Evolutionary conservation across 1,284 basidiomycete genomes (phyloP).

Genomic region (Mycena sp.): DNA sequence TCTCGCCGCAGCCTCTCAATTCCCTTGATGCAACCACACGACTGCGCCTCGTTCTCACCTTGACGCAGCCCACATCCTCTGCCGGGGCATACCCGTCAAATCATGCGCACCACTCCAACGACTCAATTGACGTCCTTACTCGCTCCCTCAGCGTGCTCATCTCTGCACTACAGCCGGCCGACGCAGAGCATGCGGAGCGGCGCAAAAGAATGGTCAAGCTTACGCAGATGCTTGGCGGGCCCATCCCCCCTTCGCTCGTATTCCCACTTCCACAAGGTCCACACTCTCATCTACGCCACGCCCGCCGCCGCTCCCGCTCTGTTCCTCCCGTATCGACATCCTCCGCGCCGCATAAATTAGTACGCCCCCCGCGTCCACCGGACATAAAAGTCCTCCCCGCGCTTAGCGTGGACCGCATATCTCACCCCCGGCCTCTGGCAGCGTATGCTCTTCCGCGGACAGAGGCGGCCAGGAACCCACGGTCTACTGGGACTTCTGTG

Average conservation of each 20-base stretch:
- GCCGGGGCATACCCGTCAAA: background rate
- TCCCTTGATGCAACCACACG: conserved; percentile 18
- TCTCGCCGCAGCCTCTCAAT: conserved; percentile 12
- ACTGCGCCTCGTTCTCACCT: conserved; percentile 26
- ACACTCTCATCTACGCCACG: background rate
- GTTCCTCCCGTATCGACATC: conserved; percentile 5
- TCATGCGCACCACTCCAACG: conserved; percentile 1
- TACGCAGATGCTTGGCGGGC: conserved; percentile 17
- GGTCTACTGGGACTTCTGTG: background rate
- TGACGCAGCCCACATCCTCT: conserved; percentile 18
- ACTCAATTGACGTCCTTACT: conserved; percentile 13
- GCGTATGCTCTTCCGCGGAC: background rate
- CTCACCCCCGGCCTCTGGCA: conserved; percentile 8
- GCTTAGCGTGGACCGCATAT: conserved; percentile 15
- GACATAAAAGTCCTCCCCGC: background rate
- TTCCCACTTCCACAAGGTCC: conserved; percentile 5
- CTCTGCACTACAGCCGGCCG: conserved; percentile 2
- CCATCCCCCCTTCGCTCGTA: conserved; percentile 14
- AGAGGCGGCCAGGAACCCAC: background rate
- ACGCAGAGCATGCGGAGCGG: conserved; percentile 1
- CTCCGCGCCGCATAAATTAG: conserved; percentile 9
- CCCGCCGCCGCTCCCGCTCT: conserved; percentile 22
- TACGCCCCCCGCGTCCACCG: background rate
- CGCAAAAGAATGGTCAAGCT: conserved; percentile 28
- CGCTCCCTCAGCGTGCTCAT: conserved; percentile 24